These are phyloP conservation scores for Papilionanthe hybrid DNA, from an alignment of 116 monocot species.

Conservation along the genomic window DNA sequence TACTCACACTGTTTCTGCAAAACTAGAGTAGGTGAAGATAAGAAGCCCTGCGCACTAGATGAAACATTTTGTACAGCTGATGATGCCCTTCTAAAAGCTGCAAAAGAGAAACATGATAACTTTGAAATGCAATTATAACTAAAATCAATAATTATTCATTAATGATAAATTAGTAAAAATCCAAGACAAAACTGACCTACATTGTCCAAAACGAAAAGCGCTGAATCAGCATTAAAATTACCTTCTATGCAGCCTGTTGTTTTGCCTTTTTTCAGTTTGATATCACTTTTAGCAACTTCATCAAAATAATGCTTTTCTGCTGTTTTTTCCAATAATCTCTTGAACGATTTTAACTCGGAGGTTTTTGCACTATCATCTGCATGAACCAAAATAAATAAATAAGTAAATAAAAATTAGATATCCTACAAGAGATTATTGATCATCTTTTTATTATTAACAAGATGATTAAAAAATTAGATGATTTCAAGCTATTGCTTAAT, in stretches of 20 bases:
- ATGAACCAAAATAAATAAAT: neutral
- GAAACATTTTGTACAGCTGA: neutral
- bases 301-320: neutral
- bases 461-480: too few species aligned
- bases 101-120: neutral
- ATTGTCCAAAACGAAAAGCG: neutral
- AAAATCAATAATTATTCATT: neutral
- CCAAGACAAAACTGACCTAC: neutral
- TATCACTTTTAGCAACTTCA: neutral
- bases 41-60: neutral
- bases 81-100: neutral
- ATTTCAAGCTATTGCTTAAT: too few species aligned
- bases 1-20: neutral
- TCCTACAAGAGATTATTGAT: too few species aligned
- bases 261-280: conserved; percentile 11
- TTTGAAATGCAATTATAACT: neutral
- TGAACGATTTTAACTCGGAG: conserved; percentile 24
- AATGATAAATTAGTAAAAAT: too few species aligned
- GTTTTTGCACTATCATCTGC: conserved; percentile 25
- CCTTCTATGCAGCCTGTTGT: neutral
- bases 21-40: neutral
- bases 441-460: too few species aligned
- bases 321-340: conserved; percentile 22
- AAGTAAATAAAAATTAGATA: neutral
- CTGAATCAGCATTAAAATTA: neutral